Percentiles rank a stretch among this genome's conserved stretches.
These are phyloP conservation scores for Vigna reflexopilosa DNA, from an alignment of 306 rosid genomes.

Conservation along the genomic window DNA sequence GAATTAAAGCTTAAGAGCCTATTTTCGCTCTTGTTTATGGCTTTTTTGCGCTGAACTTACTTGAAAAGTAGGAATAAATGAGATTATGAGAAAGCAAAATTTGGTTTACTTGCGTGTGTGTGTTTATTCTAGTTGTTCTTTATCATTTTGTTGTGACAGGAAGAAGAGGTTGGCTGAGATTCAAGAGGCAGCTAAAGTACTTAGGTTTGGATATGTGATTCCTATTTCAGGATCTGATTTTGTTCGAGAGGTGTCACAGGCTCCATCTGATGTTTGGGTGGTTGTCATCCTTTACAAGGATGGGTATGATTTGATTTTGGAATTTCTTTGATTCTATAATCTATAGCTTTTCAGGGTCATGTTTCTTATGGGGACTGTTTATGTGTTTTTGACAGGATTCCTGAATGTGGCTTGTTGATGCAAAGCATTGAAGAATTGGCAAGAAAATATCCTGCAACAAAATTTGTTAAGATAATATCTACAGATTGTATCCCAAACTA, in stretches of 20 bases:
- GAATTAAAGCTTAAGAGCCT: not conserved
- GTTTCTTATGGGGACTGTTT: constrained; percentile 25
- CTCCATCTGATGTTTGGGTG: constrained; percentile 98
- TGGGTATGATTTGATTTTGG: constrained; percentile 60
- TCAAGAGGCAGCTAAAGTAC: constrained; percentile 81
- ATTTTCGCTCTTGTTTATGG: not conserved
- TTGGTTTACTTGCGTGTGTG: not conserved
- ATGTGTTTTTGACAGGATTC: constrained; percentile 54
- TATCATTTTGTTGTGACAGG: constrained; percentile 52
- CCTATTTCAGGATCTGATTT: constrained; percentile 97
- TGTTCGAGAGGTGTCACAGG: constrained; percentile 95
- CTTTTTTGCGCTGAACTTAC: not conserved
- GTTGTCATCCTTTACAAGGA: constrained; percentile 95
- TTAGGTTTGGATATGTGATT: constrained; percentile 80
- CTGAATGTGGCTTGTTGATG: constrained; percentile 86
- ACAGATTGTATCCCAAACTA: constrained; percentile 98
- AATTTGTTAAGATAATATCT: constrained; percentile 91
- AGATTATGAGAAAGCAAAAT: constrained; percentile 14
- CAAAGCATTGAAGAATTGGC: constrained; percentile 89
- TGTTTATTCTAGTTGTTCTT: too few relatives aligned
- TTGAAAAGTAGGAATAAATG: constrained; percentile 13
- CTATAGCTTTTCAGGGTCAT: not conserved
- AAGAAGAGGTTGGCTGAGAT: constrained; percentile 90
- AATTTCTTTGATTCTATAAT: not conserved
- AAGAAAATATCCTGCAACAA: constrained; percentile 81